Evolutionary conservation across 306 rosid genomes (phyloP).

Genomic region (Gynostemma pentaphyllum): DNA sequence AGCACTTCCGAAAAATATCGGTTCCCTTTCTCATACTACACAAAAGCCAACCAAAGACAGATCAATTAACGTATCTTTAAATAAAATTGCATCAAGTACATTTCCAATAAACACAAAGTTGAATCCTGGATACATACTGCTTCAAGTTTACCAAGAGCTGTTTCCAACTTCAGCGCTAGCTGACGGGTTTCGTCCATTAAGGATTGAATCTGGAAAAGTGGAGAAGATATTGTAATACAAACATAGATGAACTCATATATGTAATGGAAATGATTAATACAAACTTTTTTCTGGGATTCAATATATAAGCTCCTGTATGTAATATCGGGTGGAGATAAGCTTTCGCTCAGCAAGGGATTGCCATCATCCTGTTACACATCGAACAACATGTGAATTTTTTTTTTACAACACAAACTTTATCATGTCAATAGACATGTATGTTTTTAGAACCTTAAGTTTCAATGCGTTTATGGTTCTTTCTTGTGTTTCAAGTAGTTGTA

Average conservation of each 20-base stretch:
- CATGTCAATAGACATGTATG: background rate
- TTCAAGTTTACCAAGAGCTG: slow-evolving; percentile 47
- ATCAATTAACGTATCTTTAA: background rate
- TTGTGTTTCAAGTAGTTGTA: slow-evolving; percentile 25
- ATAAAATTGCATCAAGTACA: background rate
- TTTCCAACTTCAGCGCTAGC: slow-evolving; percentile 38
- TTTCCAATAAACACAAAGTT: background rate
- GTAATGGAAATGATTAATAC: background rate
- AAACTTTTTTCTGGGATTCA: slow-evolving; percentile 51
- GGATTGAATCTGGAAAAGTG: slow-evolving; percentile 34
- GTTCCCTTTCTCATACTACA: slow-evolving; percentile 48
- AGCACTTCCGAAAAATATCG: slow-evolving; percentile 19
- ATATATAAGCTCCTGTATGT: slow-evolving; percentile 34
- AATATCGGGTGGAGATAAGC: slow-evolving; percentile 11
- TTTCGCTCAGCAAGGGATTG: slow-evolving; percentile 10
- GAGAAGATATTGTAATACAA: background rate
- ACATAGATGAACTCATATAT: slow-evolving; percentile 1
- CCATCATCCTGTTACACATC: slow-evolving; percentile 25
- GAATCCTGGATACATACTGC: slow-evolving; percentile 32
- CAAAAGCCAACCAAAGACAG: slow-evolving; percentile 8
- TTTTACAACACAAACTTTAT: background rate
- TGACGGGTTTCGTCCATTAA: slow-evolving; percentile 29
- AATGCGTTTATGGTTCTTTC: slow-evolving; percentile 18
- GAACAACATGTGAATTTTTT: too few relatives aligned
- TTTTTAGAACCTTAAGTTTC: slow-evolving; percentile 36